Percentiles rank a stretch among this genome's conserved stretches.
These are phyloP conservation scores for Peronospora farinosa DNA, from an alignment of 352 stramenopile species.

Conservation along the genomic window DNA sequence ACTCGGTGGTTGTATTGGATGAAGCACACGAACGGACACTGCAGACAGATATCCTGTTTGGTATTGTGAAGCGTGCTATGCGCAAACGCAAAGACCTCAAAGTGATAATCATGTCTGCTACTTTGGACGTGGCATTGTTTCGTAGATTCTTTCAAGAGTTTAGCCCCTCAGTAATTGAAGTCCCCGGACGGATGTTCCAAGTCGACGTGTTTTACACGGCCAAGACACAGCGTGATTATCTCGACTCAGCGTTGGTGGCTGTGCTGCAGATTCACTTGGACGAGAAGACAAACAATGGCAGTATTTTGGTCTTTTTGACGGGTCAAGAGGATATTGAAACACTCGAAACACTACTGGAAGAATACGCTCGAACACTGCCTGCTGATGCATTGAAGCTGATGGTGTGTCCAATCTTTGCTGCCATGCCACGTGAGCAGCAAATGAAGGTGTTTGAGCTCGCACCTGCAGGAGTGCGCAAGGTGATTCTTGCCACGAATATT, in stretches of 20 bases:
- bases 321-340: constrained; percentile 96
- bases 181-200: constrained; percentile 84
- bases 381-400: constrained; percentile 64
- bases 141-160: constrained; percentile 90
- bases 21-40: constrained; percentile 85
- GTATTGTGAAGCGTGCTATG: constrained; percentile 82
- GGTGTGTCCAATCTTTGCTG: constrained; percentile 94
- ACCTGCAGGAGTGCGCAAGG: constrained; percentile 77
- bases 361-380: constrained; percentile 71
- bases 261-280: constrained; percentile 89
- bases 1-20: constrained; percentile 83
- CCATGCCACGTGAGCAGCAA: constrained; percentile 92
- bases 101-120: constrained; percentile 98
- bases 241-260: constrained; percentile 83
- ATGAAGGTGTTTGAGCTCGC: constrained; percentile 90
- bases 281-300: constrained; percentile 63
- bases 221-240: constrained; percentile 85
- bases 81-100: constrained; percentile 82
- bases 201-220: constrained; percentile 88
- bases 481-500: constrained; percentile 95
- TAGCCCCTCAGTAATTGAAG: constrained; percentile 72
- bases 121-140: constrained; percentile 93
- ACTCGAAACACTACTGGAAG: constrained; percentile 74
- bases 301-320: constrained; percentile 93
- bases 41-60: constrained; percentile 88